Base-by-base conservation (phyloP, 2,329 filamentous ascomycete species). In the Pseudogymnoascus sp. region DNA sequence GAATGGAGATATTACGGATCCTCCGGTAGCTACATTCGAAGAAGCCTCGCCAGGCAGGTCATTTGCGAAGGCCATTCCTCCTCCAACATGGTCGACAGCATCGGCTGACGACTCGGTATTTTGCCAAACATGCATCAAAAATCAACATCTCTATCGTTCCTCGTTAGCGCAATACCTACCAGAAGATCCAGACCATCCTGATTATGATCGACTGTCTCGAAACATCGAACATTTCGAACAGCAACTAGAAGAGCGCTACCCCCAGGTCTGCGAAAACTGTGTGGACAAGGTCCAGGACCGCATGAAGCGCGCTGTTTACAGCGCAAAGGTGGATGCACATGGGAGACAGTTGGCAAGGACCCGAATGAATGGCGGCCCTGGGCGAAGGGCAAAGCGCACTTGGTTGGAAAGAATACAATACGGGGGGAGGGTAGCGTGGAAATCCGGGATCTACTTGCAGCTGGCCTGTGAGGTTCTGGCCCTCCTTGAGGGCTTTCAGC, bases 1-100 rank as follows among this genome's bases (percentile, higher is more conserved):
- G 89, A 85, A 91, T 74, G 93, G 93, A 71, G 87, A 96, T 61
- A 95, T 97, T 68, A 89, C 90, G 63, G 93, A 99, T 75, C 91
- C 93, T 26, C 92, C 91, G 2, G 80, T 87, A 23, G 77, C 82
- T 19, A 83, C 84, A 64, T 82, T 80, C n/a, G 76, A 78, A 59
- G 74, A 75, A 65, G 74, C 78, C 70, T 73, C 78, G 63, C 72
- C 76, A 65, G 71, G 74, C 40, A 72, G 76, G n/a, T 75, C 77
- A 64, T 87, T 79, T 73, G 82, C 74, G 53, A 71, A 71, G 63
- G 69, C 79, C 62, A 77, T 79, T 62, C 70, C 78, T 57, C 76
- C 77, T 66, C 68, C 78, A 65, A 62, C 67, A 35, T 70, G 68
- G 62, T 69, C 68, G 64, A 71, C 64, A 66, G 69, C 73, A 33